Conservation (phyloP, 164 flowering plant species). For the Kingdonia uniflora region DNA sequence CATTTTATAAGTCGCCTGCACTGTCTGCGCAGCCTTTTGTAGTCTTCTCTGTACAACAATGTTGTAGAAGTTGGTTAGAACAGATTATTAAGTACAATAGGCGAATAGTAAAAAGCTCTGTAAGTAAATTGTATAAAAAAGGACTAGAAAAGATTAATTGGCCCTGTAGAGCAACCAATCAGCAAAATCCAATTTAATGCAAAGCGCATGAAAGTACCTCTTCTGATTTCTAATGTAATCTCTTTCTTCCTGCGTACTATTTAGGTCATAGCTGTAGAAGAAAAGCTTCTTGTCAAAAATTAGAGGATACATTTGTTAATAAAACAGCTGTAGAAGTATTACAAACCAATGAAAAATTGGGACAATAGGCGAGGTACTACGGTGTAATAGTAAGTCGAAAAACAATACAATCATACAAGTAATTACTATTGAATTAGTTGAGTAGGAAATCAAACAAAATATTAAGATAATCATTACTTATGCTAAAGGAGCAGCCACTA, state of each 20-base stretch:
- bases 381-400: no score
- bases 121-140: neutral
- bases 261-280: constrained; percentile 39
- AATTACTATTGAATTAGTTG: no score
- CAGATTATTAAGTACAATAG: no score
- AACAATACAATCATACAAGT: no score
- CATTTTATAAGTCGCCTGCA: constrained; percentile 23
- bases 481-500: no score
- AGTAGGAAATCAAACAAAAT: no score
- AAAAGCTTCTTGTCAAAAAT: neutral
- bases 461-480: no score
- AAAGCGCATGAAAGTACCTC: constrained; percentile 23
- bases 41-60: constrained; percentile 35
- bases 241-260: constrained; percentile 49
- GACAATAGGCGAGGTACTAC: no score
- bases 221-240: constrained; percentile 24
- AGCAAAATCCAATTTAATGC: neutral
- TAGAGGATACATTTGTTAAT: neutral
- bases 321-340: no score
- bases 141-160: neutral
- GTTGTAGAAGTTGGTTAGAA: neutral
- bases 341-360: no score
- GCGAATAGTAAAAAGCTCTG: no score
- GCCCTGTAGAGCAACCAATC: neutral
- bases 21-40: constrained; percentile 32